phyloP scores from a whole-genome alignment of 2,329 filamentous ascomycete species.

The Fusarium clavum region DNA sequence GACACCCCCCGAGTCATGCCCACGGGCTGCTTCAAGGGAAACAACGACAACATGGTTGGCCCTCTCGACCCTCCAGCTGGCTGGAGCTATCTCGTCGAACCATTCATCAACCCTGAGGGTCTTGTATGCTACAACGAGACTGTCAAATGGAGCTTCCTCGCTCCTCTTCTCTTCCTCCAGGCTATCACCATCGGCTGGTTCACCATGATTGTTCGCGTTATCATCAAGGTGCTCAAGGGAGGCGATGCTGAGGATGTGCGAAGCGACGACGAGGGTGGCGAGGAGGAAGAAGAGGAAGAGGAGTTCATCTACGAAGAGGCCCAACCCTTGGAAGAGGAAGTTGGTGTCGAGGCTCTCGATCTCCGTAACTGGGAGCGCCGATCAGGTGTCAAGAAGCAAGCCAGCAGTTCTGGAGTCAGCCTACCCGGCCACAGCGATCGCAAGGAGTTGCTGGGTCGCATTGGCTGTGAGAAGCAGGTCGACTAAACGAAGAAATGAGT shows the following conservation, averaged over 20 bases:
- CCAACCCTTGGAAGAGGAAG: constrained; percentile 76
- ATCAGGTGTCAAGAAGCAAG: constrained; percentile 65
- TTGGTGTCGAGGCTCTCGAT: constrained; percentile 77
- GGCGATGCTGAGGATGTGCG: constrained; percentile 84
- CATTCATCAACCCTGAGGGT: constrained; percentile 77
- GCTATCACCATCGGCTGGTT: constrained; percentile 89
- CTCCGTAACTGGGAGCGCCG: constrained; percentile 72
- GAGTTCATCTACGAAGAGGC: constrained; percentile 67
- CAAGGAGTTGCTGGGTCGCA: constrained; percentile 84
- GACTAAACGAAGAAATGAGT: constrained; percentile 51
- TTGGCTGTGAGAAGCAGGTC: constrained; percentile 83
- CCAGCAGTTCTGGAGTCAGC: constrained; percentile 69
- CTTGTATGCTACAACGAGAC: constrained; percentile 82
- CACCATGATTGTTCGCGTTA: constrained; percentile 85
- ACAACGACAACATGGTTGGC: constrained; percentile 64
- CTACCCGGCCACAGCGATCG: constrained; percentile 78
- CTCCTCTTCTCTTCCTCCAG: constrained; percentile 81
- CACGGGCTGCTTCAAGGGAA: constrained; percentile 77
- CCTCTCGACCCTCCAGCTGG: constrained; percentile 64
- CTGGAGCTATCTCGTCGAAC: constrained; percentile 75
- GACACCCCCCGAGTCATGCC: constrained; percentile 48
- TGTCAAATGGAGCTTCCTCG: constrained; percentile 82
- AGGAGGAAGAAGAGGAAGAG: constrained; percentile 70
- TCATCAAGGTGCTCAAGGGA: constrained; percentile 81
- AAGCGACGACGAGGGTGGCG: constrained; percentile 80